Evolutionary conservation across 2,329 filamentous ascomycete species (phyloP).

Genomic region (Cladorrhinum sp.): DNA sequence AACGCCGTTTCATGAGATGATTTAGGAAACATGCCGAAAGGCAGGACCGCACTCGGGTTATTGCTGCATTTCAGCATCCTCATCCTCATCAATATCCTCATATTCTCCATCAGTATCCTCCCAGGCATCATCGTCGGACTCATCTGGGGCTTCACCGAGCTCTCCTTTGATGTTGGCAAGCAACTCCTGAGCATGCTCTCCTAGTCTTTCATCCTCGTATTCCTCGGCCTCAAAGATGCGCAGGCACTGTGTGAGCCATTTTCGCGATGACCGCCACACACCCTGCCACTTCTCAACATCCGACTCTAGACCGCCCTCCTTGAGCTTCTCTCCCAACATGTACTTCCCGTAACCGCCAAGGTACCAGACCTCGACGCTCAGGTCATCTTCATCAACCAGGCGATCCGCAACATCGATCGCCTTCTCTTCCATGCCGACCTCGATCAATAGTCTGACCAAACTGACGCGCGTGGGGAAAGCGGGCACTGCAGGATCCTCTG

Average conservation of each 20-base stretch:
- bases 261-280: conserved; percentile 69
- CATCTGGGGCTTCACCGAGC: conserved; percentile 58
- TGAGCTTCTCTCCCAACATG: conserved; percentile 69
- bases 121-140: conserved; percentile 52
- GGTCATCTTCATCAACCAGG: conserved; percentile 82
- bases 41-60: conserved; percentile 1
- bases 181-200: conserved; percentile 72
- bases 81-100: conserved; percentile 17
- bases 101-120: conserved; percentile 45
- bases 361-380: conserved; percentile 96
- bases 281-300: conserved; percentile 52
- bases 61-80: conserved; percentile 24
- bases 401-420: conserved; percentile 82
- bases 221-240: conserved; percentile 74
- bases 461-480: conserved; percentile 84
- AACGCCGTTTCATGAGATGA: conserved; percentile 8
- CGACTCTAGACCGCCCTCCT: conserved; percentile 36
- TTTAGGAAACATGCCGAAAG: not conserved
- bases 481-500: conserved; percentile 69
- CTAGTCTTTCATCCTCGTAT: conserved; percentile 80
- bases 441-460: conserved; percentile 81
- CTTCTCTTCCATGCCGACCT: conserved; percentile 80
- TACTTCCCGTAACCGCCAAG: conserved; percentile 91
- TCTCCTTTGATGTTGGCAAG: conserved; percentile 60
- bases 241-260: conserved; percentile 79